phyloP scores from a whole-genome alignment of 371 early-diverging fungal genomes.

The Syncephalastrum sp. region DNA sequence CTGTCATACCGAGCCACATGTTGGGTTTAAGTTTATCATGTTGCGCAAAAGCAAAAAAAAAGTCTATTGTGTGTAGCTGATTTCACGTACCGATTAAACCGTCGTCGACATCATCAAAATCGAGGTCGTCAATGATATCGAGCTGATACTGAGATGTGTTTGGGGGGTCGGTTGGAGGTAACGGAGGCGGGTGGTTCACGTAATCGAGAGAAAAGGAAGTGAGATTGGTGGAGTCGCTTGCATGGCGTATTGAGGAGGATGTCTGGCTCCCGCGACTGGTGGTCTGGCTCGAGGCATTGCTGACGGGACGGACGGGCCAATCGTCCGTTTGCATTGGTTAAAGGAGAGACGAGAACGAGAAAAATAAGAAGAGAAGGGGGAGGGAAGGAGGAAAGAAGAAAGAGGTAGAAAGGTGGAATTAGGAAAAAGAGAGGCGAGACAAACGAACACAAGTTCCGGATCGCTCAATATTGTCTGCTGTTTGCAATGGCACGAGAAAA shows the following conservation, averaged over 20 bases:
- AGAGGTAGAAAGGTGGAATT: constrained; percentile 1
- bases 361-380: constrained; percentile 4
- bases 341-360: constrained; percentile 8
- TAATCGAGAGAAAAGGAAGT: constrained; percentile 8
- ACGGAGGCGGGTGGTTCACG: constrained; percentile 5
- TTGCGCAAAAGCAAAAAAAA: constrained; percentile 1
- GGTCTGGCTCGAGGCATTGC: constrained; percentile 20
- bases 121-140: constrained; percentile 41
- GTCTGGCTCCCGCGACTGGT: constrained; percentile 5
- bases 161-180: background rate
- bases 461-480: no score
- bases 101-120: constrained; percentile 46
- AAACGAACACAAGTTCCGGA: no score
- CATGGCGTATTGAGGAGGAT: constrained; percentile 4
- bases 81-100: constrained; percentile 32
- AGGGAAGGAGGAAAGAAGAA: background rate
- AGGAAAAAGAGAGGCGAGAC: constrained; percentile 1
- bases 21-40: background rate
- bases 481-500: no score
- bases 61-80: no score
- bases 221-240: constrained; percentile 11
- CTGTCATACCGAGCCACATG: constrained; percentile 15
- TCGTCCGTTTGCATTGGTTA: background rate
- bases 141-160: constrained; percentile 17
- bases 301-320: constrained; percentile 1